Percentiles rank a stretch among this genome's conserved stretches.
phyloP scores from a whole-genome alignment of 1,284 basidiomycete genomes.

The Moesziomyces aphidis region DNA sequence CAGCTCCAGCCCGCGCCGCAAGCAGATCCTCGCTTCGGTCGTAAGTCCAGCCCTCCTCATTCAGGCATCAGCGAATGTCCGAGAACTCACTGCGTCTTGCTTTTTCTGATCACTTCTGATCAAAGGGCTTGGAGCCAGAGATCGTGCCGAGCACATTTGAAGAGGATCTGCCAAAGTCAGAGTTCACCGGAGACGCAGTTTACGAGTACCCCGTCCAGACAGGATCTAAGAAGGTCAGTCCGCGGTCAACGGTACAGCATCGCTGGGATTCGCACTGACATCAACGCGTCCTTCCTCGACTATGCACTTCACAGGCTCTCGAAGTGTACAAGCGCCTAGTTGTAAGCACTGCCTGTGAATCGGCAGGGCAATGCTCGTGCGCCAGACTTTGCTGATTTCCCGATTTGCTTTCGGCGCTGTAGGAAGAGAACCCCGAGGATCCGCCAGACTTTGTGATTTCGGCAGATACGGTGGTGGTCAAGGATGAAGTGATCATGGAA shows the following conservation, averaged over 20 bases:
- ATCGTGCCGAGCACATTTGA: conserved; percentile 88
- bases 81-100: not conserved
- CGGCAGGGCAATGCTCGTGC: not conserved
- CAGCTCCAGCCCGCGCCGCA: conserved; percentile 57
- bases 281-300: not conserved
- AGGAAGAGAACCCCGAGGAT: conserved; percentile 77
- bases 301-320: conserved; percentile 57
- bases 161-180: conserved; percentile 79
- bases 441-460: conserved; percentile 93
- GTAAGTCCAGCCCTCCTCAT: conserved; percentile 34
- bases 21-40: conserved; percentile 59
- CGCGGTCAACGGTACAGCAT: not conserved
- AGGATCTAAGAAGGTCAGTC: conserved; percentile 79
- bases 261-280: not conserved
- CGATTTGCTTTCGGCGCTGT: not conserved
- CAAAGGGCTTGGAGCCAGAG: conserved; percentile 84
- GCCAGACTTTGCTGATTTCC: conserved; percentile 1
- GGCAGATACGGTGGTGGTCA: conserved; percentile 65
- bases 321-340: conserved; percentile 62
- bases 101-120: not conserved
- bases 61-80: not conserved
- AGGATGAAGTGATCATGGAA: conserved; percentile 76
- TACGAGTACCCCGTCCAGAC: conserved; percentile 95
- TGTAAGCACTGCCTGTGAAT: conserved; percentile 23
- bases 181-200: conserved; percentile 76